Percentiles rank a stretch among this genome's conserved stretches.
Conservation (phyloP, 1,284 basidiomycete species). For the Cerioporus squamosus region DNA sequence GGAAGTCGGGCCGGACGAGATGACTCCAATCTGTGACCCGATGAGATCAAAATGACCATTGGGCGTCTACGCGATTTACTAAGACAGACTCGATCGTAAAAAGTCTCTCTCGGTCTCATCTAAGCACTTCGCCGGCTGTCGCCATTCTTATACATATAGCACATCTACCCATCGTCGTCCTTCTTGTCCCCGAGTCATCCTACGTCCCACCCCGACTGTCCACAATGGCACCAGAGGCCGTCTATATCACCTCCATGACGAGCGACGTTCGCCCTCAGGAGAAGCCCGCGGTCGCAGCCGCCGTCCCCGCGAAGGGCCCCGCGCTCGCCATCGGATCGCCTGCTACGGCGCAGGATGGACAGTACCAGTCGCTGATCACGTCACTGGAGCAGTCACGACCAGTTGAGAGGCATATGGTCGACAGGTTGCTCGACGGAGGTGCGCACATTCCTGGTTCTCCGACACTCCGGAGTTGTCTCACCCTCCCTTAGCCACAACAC, state of each 20-base stretch:
- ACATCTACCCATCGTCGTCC: constrained; percentile 13
- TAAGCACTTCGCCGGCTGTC: constrained; percentile 14
- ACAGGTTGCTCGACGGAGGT: constrained; percentile 79
- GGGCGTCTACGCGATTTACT: constrained; percentile 17
- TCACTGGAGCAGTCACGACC: constrained; percentile 53
- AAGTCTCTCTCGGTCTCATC: constrained; percentile 11
- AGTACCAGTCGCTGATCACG: constrained; percentile 71
- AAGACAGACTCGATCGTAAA: constrained; percentile 15
- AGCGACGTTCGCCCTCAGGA: constrained; percentile 23
- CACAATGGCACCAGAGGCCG: constrained; percentile 65
- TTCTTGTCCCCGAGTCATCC: constrained; percentile 3
- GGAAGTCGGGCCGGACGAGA: constrained; percentile 9
- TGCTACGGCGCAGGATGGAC: constrained; percentile 72
- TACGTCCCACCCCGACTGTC: constrained; percentile 3
- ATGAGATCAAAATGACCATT: constrained; percentile 25
- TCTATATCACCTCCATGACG: constrained; percentile 38
- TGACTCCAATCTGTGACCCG: constrained; percentile 19
- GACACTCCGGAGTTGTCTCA: constrained; percentile 13
- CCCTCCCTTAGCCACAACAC: constrained; percentile 53
- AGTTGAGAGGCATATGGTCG: constrained; percentile 77
- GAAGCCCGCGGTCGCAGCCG: constrained; percentile 23
- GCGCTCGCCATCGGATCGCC: constrained; percentile 77
- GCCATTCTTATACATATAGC: constrained; percentile 7
- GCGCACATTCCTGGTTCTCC: constrained; percentile 23
- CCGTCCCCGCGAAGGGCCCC: constrained; percentile 37